A percentile compares a stretch with the other conserved stretches of the same genome.
These are phyloP conservation scores for Podaxis rugospora DNA, from an alignment of 768 basidiomycete genomes.

Conservation along the genomic window DNA sequence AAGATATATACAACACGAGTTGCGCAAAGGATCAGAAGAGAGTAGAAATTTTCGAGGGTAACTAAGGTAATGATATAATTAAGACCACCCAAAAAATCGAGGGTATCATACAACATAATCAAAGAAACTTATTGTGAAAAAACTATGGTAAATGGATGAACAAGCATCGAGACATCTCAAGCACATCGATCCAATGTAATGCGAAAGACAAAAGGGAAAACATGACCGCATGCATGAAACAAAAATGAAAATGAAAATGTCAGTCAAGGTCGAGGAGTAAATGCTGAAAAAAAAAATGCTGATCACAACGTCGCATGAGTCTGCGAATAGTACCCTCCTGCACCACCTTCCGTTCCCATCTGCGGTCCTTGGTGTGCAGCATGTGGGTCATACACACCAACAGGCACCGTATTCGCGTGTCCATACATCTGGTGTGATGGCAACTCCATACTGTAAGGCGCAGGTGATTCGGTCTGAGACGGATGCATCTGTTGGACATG, in stretches of 20 bases:
- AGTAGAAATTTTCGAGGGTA: background rate
- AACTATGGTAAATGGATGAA: background rate
- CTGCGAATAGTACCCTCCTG: slow-evolving; percentile 21
- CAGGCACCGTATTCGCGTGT: slow-evolving; percentile 20
- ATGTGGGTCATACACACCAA: slow-evolving; percentile 14
- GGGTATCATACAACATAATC: background rate
- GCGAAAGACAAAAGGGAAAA: background rate
- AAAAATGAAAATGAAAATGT: background rate
- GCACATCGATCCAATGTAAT: background rate
- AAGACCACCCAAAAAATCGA: background rate
- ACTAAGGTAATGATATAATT: background rate
- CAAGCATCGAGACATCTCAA: background rate
- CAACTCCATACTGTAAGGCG: slow-evolving; percentile 32
- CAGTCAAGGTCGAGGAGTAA: background rate
- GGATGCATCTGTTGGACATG: slow-evolving; percentile 30
- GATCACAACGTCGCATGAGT: slow-evolving; percentile 24
- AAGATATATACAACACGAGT: background rate
- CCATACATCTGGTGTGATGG: slow-evolving; percentile 19
- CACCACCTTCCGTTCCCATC: slow-evolving; percentile 10
- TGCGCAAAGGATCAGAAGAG: background rate
- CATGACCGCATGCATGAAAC: background rate
- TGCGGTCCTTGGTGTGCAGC: slow-evolving; percentile 12
- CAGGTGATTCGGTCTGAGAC: slow-evolving; percentile 34
- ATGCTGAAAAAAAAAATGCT: too few relatives aligned
- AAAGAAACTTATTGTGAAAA: background rate